phyloP scores from a whole-genome alignment of 2,329 filamentous ascomycete species.

The Pochonia chlamydosporia region DNA sequence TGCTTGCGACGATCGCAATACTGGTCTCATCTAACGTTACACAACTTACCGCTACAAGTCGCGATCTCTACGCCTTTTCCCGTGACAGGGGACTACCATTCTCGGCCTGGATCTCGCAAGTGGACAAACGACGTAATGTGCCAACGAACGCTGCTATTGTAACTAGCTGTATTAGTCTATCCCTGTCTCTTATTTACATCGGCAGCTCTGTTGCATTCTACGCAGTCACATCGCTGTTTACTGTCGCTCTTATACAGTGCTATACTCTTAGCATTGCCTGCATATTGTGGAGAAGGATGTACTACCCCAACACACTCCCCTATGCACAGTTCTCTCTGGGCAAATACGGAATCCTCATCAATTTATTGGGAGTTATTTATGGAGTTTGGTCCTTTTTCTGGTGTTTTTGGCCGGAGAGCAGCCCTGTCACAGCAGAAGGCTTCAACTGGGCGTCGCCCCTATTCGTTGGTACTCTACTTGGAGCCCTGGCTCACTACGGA shows the following conservation, averaged over 20 bases:
- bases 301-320: background rate
- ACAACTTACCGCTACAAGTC: background rate
- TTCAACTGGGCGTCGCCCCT: conserved; percentile 3
- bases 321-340: conserved; percentile 1
- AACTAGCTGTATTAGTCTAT: background rate
- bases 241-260: background rate
- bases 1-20: background rate
- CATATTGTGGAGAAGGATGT: background rate
- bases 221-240: background rate
- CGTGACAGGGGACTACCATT: background rate
- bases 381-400: background rate
- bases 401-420: background rate
- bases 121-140: background rate
- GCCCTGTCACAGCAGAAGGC: background rate
- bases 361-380: background rate
- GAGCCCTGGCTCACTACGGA: background rate
- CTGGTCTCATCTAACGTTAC: background rate
- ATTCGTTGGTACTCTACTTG: background rate
- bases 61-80: background rate
- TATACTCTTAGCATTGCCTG: conserved; percentile 2
- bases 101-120: background rate
- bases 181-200: conserved; percentile 1
- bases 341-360: background rate
- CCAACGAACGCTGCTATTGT: conserved; percentile 1
- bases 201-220: conserved; percentile 1